Conservation (phyloP, 495 filamentous ascomycete genomes). For the Geoglossum glabrum region DNA sequence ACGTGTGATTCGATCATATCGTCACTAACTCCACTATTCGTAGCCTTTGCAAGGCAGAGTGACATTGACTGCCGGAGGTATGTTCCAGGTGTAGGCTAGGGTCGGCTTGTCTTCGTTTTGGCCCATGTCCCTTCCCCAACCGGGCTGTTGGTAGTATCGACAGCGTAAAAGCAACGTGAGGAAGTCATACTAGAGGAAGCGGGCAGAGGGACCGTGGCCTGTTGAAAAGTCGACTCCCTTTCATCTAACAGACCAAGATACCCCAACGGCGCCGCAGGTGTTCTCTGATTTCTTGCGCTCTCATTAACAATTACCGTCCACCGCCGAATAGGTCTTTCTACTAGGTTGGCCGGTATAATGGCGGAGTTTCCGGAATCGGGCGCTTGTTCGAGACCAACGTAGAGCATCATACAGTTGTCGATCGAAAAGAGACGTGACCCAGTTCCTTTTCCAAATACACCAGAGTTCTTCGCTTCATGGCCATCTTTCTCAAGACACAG, state of each 20-base stretch:
- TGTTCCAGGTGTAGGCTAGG: not conserved
- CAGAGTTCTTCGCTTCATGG: no score
- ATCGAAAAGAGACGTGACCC: not conserved
- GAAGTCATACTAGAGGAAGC: not conserved
- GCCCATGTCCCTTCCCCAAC: not conserved
- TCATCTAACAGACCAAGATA: not conserved
- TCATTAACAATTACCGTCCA: not conserved
- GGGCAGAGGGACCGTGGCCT: not conserved
- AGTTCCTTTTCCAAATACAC: not conserved
- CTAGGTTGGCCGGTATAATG: not conserved
- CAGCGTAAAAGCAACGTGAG: not conserved
- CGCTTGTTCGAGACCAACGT: not conserved
- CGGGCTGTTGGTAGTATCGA: not conserved
- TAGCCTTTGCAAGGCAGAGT: no score
- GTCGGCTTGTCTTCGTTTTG: not conserved
- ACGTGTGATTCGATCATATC: no score
- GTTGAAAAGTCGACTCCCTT: not conserved
- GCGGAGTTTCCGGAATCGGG: not conserved
- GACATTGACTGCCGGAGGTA: constrained; percentile 1
- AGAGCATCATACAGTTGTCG: not conserved
- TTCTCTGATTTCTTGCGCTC: not conserved
- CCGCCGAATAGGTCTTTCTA: not conserved
- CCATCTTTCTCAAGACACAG: no score
- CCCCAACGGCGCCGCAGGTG: not conserved
- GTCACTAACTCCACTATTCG: no score